phyloP scores from a whole-genome alignment of 768 basidiomycete species.

The Mycena crocata region DNA sequence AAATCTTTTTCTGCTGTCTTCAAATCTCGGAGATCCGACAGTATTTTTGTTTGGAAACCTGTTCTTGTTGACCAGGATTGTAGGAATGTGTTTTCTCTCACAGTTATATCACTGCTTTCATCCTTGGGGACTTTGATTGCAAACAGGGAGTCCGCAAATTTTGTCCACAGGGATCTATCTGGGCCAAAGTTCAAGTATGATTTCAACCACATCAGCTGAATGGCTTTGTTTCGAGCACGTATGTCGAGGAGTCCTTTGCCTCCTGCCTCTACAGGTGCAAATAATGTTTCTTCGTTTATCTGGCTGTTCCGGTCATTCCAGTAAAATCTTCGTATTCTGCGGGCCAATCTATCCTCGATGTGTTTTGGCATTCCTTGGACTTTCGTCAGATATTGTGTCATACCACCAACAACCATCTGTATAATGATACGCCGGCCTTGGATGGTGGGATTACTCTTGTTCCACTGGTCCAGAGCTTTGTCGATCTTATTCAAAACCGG shows the following conservation, averaged over 20 bases:
- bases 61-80: too few relatives aligned
- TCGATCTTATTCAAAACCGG: neutral
- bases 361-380: slow-evolving; percentile 38
- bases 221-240: neutral
- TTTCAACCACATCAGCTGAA: slow-evolving; percentile 3
- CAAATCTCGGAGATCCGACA: neutral
- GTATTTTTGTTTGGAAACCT: neutral
- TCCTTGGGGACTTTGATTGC: neutral
- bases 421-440: slow-evolving; percentile 21
- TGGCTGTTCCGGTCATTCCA: neutral
- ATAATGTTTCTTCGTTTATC: neutral
- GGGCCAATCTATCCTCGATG: neutral
- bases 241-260: neutral
- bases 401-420: slow-evolving; percentile 28
- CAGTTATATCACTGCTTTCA: neutral
- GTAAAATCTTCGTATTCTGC: neutral
- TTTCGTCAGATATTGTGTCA: slow-evolving; percentile 35
- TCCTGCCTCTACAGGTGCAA: neutral
- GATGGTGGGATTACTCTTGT: neutral
- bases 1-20: slow-evolving; percentile 3
- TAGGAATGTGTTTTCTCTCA: slow-evolving; percentile 21
- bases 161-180: slow-evolving; percentile 30
- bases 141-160: slow-evolving; percentile 32
- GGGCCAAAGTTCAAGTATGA: neutral
- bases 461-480: neutral